phyloP scores from a whole-genome alignment of 805 yeast species.

The Naumovozyma baii region DNA sequence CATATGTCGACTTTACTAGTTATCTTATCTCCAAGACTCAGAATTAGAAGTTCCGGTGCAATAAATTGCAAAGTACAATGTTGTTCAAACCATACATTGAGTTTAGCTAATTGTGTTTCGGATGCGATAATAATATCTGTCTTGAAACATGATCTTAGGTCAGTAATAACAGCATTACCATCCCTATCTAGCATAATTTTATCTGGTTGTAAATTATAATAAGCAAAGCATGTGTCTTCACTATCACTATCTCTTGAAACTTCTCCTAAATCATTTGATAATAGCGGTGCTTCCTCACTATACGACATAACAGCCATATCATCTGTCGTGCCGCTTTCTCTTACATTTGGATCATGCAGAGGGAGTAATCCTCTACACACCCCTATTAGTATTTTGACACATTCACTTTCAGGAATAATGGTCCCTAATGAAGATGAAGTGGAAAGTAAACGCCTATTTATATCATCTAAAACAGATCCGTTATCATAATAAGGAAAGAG shows the following conservation, averaged over 20 bases:
- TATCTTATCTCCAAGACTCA: slow-evolving; percentile 52
- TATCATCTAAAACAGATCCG: slow-evolving; percentile 75
- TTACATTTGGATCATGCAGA: slow-evolving; percentile 43
- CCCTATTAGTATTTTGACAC: slow-evolving; percentile 53
- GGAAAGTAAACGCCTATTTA: slow-evolving; percentile 53
- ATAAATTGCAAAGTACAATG: slow-evolving; percentile 80
- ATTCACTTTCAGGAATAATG: slow-evolving; percentile 51
- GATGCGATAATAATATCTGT: slow-evolving; percentile 48
- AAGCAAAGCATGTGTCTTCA: not conserved
- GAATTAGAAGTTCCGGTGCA: slow-evolving; percentile 84
- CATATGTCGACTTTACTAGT: slow-evolving; percentile 68
- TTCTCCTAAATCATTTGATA: slow-evolving; percentile 10
- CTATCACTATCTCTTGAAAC: not conserved
- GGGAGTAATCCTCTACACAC: slow-evolving; percentile 64
- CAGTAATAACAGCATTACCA: slow-evolving; percentile 71
- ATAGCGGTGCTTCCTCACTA: slow-evolving; percentile 23
- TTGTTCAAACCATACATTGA: slow-evolving; percentile 66
- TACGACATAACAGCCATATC: slow-evolving; percentile 14
- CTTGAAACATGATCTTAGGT: slow-evolving; percentile 68
- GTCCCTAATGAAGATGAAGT: slow-evolving; percentile 19
- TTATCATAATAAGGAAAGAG: slow-evolving; percentile 66
- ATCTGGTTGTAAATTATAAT: not conserved
- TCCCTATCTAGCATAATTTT: slow-evolving; percentile 11
- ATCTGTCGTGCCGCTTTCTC: slow-evolving; percentile 10
- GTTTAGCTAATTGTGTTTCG: slow-evolving; percentile 60